Evolutionary conservation across 192 early-diverging fungal genomes (phyloP), one percentile per base, ranked within the genome.

Genomic region (Coemansia sp.): DNA sequence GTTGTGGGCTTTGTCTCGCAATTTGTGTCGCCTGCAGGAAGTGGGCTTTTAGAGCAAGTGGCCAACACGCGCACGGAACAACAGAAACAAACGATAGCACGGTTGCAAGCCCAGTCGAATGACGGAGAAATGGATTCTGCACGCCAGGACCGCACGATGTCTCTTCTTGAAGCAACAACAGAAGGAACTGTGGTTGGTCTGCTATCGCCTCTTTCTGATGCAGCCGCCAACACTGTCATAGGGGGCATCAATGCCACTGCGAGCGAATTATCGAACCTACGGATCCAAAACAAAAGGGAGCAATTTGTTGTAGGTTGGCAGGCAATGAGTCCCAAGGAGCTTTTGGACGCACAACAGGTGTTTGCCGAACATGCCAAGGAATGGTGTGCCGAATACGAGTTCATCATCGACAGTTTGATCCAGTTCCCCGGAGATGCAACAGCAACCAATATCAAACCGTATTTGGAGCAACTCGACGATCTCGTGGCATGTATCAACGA

Each of bases 1-100:
- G 73, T 81, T 15, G 60, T 81, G 53, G 79, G 79, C 7, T 81
- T 81, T 67, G 73, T 70, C 7, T 81, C 74, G 70, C 79, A 81
- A 71, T 81, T 81, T 70, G 58, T 81, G 33, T 73, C 79, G 31
- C 79, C 79, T 0, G 68, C 77, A 26, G 68, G 71, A 15, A 80
- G 72, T 48, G 77, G 77, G 40, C 57, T 74, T 20, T 59, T 80
- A 2, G 77, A 80, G 25, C 61, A 64, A 42, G 18, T 33, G 12
- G 25, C 8, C 29, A 53, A 9, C 3, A 21, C 23, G 37, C 58
- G 15, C 37, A 20, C 16, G 15, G 51, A 68, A 46, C 35, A 30
- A 13, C 25, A 51, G 13, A 59, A 15, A 4, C 39, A 40, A 40
- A 40, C 39, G 2, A 21, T 42, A 33, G 18, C 28, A 5, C 21